A percentile compares a stretch with the other conserved stretches of the same genome.
Conservation (phyloP, 176 grass and related monocot genomes). For the Elymus sibiricus region DNA sequence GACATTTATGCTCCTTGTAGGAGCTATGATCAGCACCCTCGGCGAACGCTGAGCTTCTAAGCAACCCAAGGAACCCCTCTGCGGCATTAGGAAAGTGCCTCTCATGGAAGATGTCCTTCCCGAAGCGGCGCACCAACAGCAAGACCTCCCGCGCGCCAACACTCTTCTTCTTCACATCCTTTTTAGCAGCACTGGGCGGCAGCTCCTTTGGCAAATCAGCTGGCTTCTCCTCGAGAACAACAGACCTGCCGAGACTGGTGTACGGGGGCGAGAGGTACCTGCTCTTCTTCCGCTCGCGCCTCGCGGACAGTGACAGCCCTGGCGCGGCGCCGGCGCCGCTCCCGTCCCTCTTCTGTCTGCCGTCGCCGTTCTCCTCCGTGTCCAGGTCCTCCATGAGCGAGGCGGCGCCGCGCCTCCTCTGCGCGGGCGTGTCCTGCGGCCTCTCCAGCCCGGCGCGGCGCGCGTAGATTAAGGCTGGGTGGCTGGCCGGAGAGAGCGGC, state of each 20-base stretch:
- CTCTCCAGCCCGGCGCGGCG: not conserved
- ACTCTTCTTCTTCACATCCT: not conserved
- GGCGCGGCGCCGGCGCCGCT: not conserved
- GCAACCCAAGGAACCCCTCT: conserved; percentile 39
- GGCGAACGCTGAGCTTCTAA: conserved; percentile 42
- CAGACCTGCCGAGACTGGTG: conserved; percentile 10
- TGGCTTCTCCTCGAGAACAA: not conserved
- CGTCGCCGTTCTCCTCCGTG: not conserved
- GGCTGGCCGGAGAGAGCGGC: too few species aligned
- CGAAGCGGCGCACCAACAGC: conserved; percentile 19
- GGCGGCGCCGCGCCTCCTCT: not conserved
- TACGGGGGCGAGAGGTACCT: conserved; percentile 80
- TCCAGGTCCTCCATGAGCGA: not conserved
- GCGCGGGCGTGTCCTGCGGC: not conserved
- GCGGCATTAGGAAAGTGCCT: conserved; percentile 17
- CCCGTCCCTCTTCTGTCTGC: not conserved
- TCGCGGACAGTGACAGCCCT: conserved; percentile 10
- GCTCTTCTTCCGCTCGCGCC: conserved; percentile 74
- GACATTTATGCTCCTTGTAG: too few species aligned
- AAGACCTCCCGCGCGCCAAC: conserved; percentile 27
- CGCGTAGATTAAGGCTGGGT: too few species aligned
- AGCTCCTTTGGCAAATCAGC: not conserved
- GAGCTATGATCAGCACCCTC: not conserved
- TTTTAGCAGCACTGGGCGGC: not conserved
- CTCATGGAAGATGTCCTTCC: conserved; percentile 9